A percentile compares a stretch with the other conserved stretches of the same genome.
phyloP scores from a whole-genome alignment of 1,284 basidiomycete genomes.

The Rhodotorula sp. region DNA sequence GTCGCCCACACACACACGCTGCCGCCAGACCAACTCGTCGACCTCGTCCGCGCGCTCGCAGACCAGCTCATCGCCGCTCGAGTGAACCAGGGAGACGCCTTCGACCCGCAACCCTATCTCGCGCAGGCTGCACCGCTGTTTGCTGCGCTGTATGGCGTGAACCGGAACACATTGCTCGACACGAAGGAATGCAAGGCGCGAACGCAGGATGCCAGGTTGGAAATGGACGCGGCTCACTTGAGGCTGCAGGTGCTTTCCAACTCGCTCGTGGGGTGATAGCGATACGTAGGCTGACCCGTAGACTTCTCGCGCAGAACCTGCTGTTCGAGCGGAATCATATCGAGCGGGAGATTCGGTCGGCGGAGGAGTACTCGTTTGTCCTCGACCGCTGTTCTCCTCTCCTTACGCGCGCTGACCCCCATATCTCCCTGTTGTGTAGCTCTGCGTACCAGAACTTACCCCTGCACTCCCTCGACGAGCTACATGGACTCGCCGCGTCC shows the following conservation, averaged over 20 bases:
- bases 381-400: neutral
- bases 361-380: slow-evolving; percentile 41
- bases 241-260: slow-evolving; percentile 26
- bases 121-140: slow-evolving; percentile 26
- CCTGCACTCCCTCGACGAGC: slow-evolving; percentile 30
- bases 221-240: slow-evolving; percentile 39
- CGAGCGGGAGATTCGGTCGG: slow-evolving; percentile 40
- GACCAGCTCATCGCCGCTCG: slow-evolving; percentile 22
- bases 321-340: slow-evolving; percentile 43
- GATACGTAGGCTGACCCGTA: too few relatives aligned
- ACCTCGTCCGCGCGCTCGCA: slow-evolving; percentile 36
- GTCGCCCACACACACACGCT: slow-evolving; percentile 34
- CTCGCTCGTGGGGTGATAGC: neutral
- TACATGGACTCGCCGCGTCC: slow-evolving; percentile 13
- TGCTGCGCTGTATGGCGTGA: slow-evolving; percentile 21
- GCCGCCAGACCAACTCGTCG: slow-evolving; percentile 25
- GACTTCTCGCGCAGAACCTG: slow-evolving; percentile 29
- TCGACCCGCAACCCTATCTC: slow-evolving; percentile 17
- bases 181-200: slow-evolving; percentile 23
- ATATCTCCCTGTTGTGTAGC: slow-evolving; percentile 4
- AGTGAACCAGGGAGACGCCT: neutral
- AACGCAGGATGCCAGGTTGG: slow-evolving; percentile 31
- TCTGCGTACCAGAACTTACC: slow-evolving; percentile 42
- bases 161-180: slow-evolving; percentile 1
- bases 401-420: neutral